A percentile compares a stretch with the other conserved stretches of the same genome.
Evolutionary conservation across 345 rosid genomes (phyloP).

Genomic region (Clarkia xantiana): DNA sequence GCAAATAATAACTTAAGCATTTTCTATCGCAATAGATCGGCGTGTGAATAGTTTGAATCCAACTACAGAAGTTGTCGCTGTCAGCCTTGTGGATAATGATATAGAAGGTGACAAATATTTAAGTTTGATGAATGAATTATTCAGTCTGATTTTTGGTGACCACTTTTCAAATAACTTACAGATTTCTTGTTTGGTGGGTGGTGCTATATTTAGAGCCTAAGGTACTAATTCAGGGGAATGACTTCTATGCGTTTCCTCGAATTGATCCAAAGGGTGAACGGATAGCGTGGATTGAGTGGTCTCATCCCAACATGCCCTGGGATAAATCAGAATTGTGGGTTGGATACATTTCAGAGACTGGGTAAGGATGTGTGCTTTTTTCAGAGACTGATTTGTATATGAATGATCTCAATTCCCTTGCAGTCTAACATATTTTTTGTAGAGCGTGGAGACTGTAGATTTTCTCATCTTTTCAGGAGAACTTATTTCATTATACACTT

Average conservation of each 20-base stretch:
- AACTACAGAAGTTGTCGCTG: constrained; percentile 39
- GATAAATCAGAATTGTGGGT: constrained; percentile 90
- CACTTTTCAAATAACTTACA: neutral
- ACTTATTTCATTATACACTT: too few species aligned
- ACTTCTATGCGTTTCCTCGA: constrained; percentile 96
- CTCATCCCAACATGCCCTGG: constrained; percentile 95
- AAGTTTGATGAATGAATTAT: too few species aligned
- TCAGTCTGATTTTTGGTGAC: too few species aligned
- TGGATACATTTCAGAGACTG: constrained; percentile 66
- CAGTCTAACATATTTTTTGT: too few species aligned
- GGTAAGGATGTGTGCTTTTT: constrained; percentile 28
- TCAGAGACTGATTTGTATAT: neutral
- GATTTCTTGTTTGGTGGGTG: neutral
- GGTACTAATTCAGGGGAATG: constrained; percentile 55
- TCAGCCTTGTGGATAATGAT: constrained; percentile 27
- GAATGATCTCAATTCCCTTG: too few species aligned
- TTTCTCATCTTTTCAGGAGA: too few species aligned
- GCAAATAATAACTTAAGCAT: constrained; percentile 1
- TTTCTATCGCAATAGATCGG: constrained; percentile 35
- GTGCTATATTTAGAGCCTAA: constrained; percentile 44
- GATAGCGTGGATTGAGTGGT: constrained; percentile 90
- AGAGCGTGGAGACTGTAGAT: too few species aligned
- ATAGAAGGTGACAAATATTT: constrained; percentile 34
- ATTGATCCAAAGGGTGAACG: constrained; percentile 51
- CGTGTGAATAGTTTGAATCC: constrained; percentile 43